phyloP scores from a whole-genome alignment of 2,329 filamentous ascomycete genomes.

The Colletotrichum simmondsii region DNA sequence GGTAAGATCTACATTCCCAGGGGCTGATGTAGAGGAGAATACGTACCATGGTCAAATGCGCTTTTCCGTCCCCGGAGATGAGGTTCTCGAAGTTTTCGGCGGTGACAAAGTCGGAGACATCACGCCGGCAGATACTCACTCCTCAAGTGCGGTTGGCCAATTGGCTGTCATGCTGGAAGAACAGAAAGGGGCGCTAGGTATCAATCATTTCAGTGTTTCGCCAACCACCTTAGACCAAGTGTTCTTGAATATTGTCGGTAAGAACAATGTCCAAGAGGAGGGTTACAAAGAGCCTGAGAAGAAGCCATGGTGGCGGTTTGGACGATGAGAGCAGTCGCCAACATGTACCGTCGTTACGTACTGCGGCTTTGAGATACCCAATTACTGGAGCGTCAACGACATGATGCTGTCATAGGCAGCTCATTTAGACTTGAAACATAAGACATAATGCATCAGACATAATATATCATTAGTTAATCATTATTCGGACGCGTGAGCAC shows the following conservation, averaged over 20 bases:
- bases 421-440: background rate
- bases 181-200: constrained; percentile 72
- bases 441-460: background rate
- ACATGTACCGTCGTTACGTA: background rate
- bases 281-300: constrained; percentile 56
- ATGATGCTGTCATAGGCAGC: too few species aligned
- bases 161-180: constrained; percentile 81
- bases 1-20: constrained; percentile 70
- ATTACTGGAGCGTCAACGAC: background rate
- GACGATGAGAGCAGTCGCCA: background rate
- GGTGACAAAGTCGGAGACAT: constrained; percentile 36
- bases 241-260: constrained; percentile 85
- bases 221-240: constrained; percentile 92
- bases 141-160: constrained; percentile 69
- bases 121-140: constrained; percentile 41
- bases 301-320: constrained; percentile 32
- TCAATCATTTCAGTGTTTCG: constrained; percentile 88
- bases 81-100: constrained; percentile 41
- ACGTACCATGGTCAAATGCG: constrained; percentile 87
- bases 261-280: constrained; percentile 84
- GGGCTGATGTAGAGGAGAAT: constrained; percentile 76
- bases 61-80: constrained; percentile 76
- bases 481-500: background rate
- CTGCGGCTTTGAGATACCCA: background rate
- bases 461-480: background rate